phyloP scores from a whole-genome alignment of 345 rosid genomes.

The Passiflora organensis region DNA sequence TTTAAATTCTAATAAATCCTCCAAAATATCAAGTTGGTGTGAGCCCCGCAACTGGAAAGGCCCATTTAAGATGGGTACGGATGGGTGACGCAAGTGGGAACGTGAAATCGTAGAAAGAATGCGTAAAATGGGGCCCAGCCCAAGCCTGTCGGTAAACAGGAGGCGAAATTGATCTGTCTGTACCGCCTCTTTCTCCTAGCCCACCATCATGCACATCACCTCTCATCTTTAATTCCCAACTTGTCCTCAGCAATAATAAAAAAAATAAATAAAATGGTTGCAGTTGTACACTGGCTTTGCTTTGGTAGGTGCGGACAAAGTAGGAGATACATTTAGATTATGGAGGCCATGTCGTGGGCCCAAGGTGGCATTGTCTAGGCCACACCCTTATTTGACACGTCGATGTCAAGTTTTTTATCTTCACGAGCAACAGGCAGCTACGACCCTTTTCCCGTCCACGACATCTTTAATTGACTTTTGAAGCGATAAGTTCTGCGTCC shows the following conservation, averaged over 20 bases:
- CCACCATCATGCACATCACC: neutral
- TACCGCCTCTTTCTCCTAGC: slow-evolving; percentile 5
- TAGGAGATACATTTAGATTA: neutral
- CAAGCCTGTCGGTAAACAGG: slow-evolving; percentile 45
- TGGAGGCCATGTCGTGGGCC: slow-evolving; percentile 4
- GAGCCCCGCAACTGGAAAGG: slow-evolving; percentile 2
- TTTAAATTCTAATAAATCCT: too few species aligned
- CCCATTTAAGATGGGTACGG: neutral
- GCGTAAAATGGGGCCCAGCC: slow-evolving; percentile 17
- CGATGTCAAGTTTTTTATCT: slow-evolving; percentile 23
- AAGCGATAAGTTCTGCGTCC: too few species aligned
- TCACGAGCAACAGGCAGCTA: too few species aligned
- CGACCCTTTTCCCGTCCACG: too few species aligned
- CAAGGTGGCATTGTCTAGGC: slow-evolving; percentile 17
- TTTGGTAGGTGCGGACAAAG: neutral
- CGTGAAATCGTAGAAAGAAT: neutral
- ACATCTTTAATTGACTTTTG: too few species aligned
- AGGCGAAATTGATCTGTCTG: slow-evolving; percentile 20
- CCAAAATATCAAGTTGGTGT: slow-evolving; percentile 7
- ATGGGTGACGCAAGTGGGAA: slow-evolving; percentile 4
- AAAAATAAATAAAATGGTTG: neutral
- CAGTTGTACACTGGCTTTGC: neutral
- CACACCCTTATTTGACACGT: slow-evolving; percentile 29
- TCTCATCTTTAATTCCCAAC: neutral
- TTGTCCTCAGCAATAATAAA: neutral